A percentile compares a stretch with the other conserved stretches of the same genome.
phyloP scores from a whole-genome alignment of 768 basidiomycete species.

The Hortiboletus flavorubellus region DNA sequence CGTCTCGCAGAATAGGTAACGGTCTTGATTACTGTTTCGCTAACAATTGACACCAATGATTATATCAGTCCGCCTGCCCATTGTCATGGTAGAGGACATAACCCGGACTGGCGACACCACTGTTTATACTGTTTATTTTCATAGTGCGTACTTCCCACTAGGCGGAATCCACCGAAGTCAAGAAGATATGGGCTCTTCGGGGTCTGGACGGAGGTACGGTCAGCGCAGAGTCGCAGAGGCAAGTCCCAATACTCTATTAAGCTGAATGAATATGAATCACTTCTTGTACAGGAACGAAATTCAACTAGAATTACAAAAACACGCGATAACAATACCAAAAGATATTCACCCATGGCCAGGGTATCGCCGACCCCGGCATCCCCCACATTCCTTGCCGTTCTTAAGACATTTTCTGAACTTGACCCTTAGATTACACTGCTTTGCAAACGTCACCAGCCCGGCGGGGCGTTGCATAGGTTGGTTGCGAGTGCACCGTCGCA shows the following conservation, averaged over 20 bases:
- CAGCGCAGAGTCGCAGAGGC: not conserved
- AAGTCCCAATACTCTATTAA: too few species aligned
- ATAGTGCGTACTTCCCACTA: not conserved
- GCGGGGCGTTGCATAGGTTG: not conserved
- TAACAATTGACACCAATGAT: too few species aligned
- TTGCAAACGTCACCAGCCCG: not conserved
- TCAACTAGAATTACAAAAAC: not conserved
- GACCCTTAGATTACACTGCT: not conserved
- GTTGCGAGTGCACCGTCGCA: not conserved
- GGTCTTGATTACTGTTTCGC: too few species aligned
- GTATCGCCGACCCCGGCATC: not conserved
- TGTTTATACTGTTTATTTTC: not conserved
- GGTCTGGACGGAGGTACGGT: too few species aligned
- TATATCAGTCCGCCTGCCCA: too few species aligned
- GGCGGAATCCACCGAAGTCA: not conserved
- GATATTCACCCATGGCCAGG: too few species aligned
- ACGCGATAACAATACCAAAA: not conserved
- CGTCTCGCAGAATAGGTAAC: not conserved
- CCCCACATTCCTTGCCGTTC: not conserved
- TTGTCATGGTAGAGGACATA: too few species aligned
- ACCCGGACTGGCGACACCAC: too few species aligned
- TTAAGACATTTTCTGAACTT: not conserved
- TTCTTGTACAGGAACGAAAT: too few species aligned
- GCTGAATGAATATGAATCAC: not conserved
- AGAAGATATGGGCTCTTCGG: not conserved